These are phyloP conservation scores for Aquilaria agallochum DNA, from an alignment of 441 rosid species.

Conservation along the genomic window DNA sequence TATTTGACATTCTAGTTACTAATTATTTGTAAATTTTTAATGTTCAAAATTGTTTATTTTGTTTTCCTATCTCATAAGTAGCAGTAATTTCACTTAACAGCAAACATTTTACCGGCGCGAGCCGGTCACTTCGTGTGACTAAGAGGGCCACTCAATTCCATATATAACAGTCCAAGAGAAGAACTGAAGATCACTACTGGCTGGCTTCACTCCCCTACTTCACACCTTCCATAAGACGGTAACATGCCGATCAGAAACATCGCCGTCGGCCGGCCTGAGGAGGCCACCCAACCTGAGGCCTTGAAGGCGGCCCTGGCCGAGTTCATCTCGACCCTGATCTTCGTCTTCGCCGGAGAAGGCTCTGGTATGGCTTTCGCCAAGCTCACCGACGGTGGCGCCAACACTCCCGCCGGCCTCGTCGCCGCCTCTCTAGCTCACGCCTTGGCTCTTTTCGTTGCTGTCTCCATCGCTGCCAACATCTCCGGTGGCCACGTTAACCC, in stretches of 20 bases:
- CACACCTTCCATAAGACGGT: not conserved
- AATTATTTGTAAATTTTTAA: no score
- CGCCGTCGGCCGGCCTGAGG: slow-evolving; percentile 63
- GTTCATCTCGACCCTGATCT: slow-evolving; percentile 76
- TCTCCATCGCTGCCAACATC: slow-evolving; percentile 76
- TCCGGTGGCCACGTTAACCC: slow-evolving; percentile 95
- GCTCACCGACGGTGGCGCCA: slow-evolving; percentile 60
- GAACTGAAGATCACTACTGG: slow-evolving; percentile 21
- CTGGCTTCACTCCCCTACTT: slow-evolving; percentile 5
- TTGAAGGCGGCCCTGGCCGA: slow-evolving; percentile 79
- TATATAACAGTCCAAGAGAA: slow-evolving; percentile 20
- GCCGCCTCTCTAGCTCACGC: slow-evolving; percentile 77
- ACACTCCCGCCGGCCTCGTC: slow-evolving; percentile 76
- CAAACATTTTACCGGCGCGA: slow-evolving; percentile 13
- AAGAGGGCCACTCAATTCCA: slow-evolving; percentile 13
- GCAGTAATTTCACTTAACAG: no score
- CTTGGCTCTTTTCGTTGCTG: slow-evolving; percentile 77
- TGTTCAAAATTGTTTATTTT: no score
- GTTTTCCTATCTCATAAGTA: no score
- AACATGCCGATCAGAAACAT: slow-evolving; percentile 82
- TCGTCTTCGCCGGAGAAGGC: slow-evolving; percentile 86
- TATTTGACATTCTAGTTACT: no score
- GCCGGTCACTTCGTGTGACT: slow-evolving; percentile 25
- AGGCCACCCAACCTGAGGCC: slow-evolving; percentile 65
- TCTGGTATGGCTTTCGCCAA: slow-evolving; percentile 89